Conservation (phyloP, 2,329 filamentous ascomycete genomes). For the Pseudogymnoascus sp. region DNA sequence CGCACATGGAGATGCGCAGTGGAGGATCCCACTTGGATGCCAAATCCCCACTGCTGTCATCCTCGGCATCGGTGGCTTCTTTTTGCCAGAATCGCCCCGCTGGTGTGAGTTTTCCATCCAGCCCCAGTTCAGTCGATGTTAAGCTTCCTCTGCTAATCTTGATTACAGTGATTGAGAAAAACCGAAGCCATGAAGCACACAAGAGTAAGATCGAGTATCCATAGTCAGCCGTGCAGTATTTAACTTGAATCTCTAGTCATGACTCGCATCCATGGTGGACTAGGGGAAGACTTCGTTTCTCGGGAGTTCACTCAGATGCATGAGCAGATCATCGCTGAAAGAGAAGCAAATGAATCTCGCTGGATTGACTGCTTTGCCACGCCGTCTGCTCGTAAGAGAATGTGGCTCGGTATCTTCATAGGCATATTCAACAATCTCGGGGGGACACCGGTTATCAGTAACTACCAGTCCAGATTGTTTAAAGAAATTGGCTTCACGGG, state of each 20-base stretch:
- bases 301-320: constrained; percentile 24
- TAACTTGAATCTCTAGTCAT: constrained; percentile 12
- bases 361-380: constrained; percentile 18
- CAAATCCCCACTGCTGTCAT: constrained; percentile 25
- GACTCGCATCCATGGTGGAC: constrained; percentile 19
- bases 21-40: constrained; percentile 31
- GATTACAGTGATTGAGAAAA: constrained; percentile 12
- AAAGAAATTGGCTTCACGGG: constrained; percentile 13
- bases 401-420: constrained; percentile 12
- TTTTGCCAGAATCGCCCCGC: constrained; percentile 18
- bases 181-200: constrained; percentile 11
- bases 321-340: constrained; percentile 13
- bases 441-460: constrained; percentile 32
- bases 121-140: constrained; percentile 15
- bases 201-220: background rate
- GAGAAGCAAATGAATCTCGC: constrained; percentile 8
- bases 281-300: constrained; percentile 20
- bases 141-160: constrained; percentile 5
- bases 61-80: constrained; percentile 14
- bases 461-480: constrained; percentile 18
- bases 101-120: constrained; percentile 14
- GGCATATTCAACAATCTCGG: constrained; percentile 25
- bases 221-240: background rate
- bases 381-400: constrained; percentile 10
- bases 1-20: constrained; percentile 26